Conservation (phyloP, 139 green algal genomes). For the Dunaliella sp. region DNA sequence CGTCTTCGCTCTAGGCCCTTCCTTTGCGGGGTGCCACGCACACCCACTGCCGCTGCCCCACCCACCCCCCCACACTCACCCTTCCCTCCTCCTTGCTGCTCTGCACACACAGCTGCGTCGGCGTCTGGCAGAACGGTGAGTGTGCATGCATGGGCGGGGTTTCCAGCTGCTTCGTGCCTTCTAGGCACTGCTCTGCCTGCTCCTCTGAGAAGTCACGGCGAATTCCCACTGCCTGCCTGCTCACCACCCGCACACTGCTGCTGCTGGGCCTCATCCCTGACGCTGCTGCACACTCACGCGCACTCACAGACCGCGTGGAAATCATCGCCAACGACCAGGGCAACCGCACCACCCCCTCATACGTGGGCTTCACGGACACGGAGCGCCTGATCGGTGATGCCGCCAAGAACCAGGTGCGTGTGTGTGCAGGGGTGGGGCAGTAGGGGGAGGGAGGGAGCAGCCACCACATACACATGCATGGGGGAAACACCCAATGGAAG, state of each 20-base stretch:
- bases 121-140: conserved; percentile 85
- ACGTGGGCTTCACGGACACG: conserved; percentile 97
- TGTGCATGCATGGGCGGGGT: too few species aligned
- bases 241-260: background rate
- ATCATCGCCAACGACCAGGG: conserved; percentile 95
- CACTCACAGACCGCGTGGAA: conserved; percentile 70
- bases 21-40: background rate
- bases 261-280: background rate
- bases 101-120: conserved; percentile 61
- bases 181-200: background rate
- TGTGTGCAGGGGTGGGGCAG: too few species aligned
- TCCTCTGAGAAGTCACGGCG: background rate
- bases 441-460: background rate
- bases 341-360: conserved; percentile 91
- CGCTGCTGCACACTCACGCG: background rate
- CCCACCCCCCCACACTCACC: background rate
- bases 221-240: background rate
- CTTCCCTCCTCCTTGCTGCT: background rate
- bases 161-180: too few species aligned
- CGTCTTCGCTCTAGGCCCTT: background rate
- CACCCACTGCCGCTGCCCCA: too few species aligned
- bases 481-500: too few species aligned
- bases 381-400: conserved; percentile 96
- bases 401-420: conserved; percentile 95
- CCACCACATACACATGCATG: too few species aligned